phyloP scores from a whole-genome alignment of 1,284 basidiomycete genomes.

The Gomphus sp. region DNA sequence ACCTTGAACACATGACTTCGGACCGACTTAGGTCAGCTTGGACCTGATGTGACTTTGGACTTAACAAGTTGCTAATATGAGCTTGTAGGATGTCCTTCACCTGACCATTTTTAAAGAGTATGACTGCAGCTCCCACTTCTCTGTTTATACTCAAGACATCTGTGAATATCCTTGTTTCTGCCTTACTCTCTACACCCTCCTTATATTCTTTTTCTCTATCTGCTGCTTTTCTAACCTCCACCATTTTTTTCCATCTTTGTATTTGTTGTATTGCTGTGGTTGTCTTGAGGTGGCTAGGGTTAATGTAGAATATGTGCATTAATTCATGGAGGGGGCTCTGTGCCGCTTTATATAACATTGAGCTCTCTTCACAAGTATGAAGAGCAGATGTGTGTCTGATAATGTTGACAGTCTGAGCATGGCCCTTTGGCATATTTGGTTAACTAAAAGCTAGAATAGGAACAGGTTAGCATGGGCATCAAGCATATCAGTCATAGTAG shows the following conservation, averaged over 20 bases:
- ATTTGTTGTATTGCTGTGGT: background rate
- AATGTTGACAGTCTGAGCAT: slow-evolving; percentile 23
- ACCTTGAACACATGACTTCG: no score
- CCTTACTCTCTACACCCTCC: slow-evolving; percentile 7
- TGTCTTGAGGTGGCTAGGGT: background rate
- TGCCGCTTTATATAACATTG: slow-evolving; percentile 13
- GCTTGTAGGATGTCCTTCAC: background rate
- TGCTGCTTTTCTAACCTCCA: slow-evolving; percentile 14
- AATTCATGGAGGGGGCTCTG: slow-evolving; percentile 17
- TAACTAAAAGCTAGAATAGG: slow-evolving; percentile 21
- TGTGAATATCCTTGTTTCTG: slow-evolving; percentile 11
- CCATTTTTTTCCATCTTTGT: background rate
- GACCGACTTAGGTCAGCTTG: no score
- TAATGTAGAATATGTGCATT: slow-evolving; percentile 13
- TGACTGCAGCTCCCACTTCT: slow-evolving; percentile 22
- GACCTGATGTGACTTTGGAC: no score
- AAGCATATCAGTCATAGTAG: slow-evolving; percentile 21
- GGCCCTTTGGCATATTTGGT: slow-evolving; percentile 18
- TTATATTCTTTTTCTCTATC: slow-evolving; percentile 10
- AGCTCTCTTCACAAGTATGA: slow-evolving; percentile 10
- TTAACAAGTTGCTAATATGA: no score
- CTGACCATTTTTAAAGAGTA: slow-evolving; percentile 4
- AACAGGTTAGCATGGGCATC: slow-evolving; percentile 24
- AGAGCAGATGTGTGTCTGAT: slow-evolving; percentile 24
- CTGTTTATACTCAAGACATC: slow-evolving; percentile 17